Conservation (phyloP, 805 yeast genomes). For the Wickerhamiella siamensis region DNA sequence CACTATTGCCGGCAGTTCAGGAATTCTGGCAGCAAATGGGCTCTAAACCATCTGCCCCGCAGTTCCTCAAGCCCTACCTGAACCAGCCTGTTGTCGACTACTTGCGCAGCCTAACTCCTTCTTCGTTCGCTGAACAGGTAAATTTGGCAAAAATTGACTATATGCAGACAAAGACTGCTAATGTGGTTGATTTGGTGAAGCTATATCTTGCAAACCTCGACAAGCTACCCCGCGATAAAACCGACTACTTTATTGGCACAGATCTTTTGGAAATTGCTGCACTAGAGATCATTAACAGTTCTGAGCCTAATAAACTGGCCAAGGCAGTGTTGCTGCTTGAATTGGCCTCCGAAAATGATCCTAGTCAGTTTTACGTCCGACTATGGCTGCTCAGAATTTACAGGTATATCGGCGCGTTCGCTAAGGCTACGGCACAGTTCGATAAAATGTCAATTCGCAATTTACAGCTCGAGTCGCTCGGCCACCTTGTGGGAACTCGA, state of each 20-base stretch:
- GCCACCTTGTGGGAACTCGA: constrained; percentile 39
- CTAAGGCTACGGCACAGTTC: constrained; percentile 39
- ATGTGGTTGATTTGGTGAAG: constrained; percentile 24
- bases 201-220: constrained; percentile 29
- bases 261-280: constrained; percentile 49
- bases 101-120: constrained; percentile 13
- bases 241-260: constrained; percentile 60
- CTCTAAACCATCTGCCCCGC: constrained; percentile 48
- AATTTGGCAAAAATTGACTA: constrained; percentile 37
- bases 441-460: constrained; percentile 48
- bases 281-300: constrained; percentile 12
- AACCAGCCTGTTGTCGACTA: constrained; percentile 16
- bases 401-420: constrained; percentile 39
- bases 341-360: constrained; percentile 38
- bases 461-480: constrained; percentile 56
- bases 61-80: constrained; percentile 36
- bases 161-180: constrained; percentile 15
- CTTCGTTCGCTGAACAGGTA: constrained; percentile 20
- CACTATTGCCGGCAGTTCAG: constrained; percentile 13
- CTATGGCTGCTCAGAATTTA: constrained; percentile 60
- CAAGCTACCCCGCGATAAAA: constrained; percentile 27
- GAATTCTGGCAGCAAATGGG: constrained; percentile 35
- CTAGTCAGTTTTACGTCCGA: constrained; percentile 56
- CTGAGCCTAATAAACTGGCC: constrained; percentile 9
- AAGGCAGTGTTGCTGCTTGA: constrained; percentile 45